These are phyloP conservation scores for Pichia phayaonensis DNA, from an alignment of 805 yeast genomes.

Conservation along the genomic window DNA sequence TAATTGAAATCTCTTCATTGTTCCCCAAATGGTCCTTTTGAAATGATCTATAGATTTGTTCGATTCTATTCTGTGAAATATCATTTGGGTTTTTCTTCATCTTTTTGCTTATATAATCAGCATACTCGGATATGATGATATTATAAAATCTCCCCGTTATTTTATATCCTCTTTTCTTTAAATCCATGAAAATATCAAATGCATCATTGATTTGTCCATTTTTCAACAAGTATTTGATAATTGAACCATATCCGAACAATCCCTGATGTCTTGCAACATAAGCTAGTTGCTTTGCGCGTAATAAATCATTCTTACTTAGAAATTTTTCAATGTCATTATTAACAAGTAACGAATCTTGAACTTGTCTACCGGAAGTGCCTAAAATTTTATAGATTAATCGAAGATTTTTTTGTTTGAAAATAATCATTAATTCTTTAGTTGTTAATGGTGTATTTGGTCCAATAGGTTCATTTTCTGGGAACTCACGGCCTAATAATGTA, in stretches of 20 bases:
- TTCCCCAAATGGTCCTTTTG: constrained; percentile 24
- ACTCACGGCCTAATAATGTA: constrained; percentile 14
- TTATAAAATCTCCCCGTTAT: constrained; percentile 42
- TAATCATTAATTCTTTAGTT: constrained; percentile 19
- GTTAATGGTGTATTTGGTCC: constrained; percentile 22
- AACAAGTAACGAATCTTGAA: constrained; percentile 51
- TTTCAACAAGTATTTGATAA: constrained; percentile 42
- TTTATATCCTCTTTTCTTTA: constrained; percentile 56
- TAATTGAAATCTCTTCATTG: constrained; percentile 26
- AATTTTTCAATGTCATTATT: constrained; percentile 47
- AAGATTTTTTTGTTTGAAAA: constrained; percentile 27
- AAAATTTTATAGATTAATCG: constrained; percentile 44
- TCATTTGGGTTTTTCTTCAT: constrained; percentile 4
- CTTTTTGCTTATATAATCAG: constrained; percentile 16
- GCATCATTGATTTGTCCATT: constrained; percentile 40
- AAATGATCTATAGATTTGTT: constrained; percentile 28
- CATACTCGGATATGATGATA: constrained; percentile 38
- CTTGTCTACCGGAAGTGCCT: constrained; percentile 51
- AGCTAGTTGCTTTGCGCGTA: constrained; percentile 38
- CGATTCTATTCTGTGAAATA: constrained; percentile 30
- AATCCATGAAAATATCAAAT: constrained; percentile 40
- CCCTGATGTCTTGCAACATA: constrained; percentile 33
- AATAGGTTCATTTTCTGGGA: constrained; percentile 14
- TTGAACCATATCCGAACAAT: constrained; percentile 54
- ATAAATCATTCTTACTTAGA: constrained; percentile 39